Evolutionary conservation across 2,329 filamentous ascomycete genomes (phyloP).

Genomic region (Hypoxylon sp.): DNA sequence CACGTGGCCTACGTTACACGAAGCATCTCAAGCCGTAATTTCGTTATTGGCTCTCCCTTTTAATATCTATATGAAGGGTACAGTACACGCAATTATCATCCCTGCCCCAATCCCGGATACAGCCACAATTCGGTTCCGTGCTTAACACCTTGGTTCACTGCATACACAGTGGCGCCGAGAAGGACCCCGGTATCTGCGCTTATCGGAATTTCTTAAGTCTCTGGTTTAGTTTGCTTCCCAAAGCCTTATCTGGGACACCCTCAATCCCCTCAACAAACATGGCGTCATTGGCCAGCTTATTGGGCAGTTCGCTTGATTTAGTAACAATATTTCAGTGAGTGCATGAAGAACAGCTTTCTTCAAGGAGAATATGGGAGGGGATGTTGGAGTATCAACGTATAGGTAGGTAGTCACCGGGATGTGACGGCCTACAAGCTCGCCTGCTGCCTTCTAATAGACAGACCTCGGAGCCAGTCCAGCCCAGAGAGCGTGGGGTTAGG

Average conservation of each 20-base stretch:
- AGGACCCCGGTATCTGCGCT: background rate
- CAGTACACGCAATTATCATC: background rate
- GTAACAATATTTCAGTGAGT: background rate
- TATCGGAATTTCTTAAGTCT: slow-evolving; percentile 4
- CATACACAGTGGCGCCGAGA: background rate
- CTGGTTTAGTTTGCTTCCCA: background rate
- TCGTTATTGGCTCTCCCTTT: background rate
- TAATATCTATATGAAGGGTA: background rate
- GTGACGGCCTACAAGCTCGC: background rate
- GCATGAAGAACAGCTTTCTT: background rate
- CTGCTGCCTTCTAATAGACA: background rate
- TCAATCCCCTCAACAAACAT: background rate
- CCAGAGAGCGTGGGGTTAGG: background rate
- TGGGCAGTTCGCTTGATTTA: background rate
- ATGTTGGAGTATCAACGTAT: background rate
- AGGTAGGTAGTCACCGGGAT: background rate
- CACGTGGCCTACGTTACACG: background rate
- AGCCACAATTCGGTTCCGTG: background rate
- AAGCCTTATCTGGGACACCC: background rate
- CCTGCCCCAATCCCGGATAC: background rate
- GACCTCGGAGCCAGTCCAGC: background rate
- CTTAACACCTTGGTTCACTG: background rate
- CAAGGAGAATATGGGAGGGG: background rate
- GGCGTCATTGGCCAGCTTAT: background rate
- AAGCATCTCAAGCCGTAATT: background rate